These are phyloP conservation scores for Fusarium pseudoanthophilum DNA, from an alignment of 2,329 filamentous ascomycete species.

Conservation along the genomic window DNA sequence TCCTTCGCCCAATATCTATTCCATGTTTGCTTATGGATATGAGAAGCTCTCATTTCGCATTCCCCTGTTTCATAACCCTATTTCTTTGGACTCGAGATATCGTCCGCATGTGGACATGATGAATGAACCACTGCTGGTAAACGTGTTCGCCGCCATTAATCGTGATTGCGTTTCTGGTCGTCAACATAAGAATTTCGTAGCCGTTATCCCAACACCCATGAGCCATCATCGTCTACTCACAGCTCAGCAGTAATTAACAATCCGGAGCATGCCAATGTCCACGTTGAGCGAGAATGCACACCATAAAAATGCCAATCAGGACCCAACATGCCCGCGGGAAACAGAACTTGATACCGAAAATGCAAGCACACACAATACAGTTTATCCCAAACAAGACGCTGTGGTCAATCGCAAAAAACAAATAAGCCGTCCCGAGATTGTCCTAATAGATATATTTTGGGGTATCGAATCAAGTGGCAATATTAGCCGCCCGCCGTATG, in stretches of 20 bases:
- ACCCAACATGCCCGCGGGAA: background rate
- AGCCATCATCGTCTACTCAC: background rate
- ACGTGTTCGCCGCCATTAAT: constrained; percentile 18
- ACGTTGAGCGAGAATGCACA: background rate
- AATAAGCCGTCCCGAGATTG: constrained; percentile 22
- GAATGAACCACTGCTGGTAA: constrained; percentile 1
- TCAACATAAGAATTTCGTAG: constrained; percentile 21
- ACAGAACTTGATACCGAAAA: background rate
- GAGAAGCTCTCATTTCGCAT: background rate
- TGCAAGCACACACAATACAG: constrained; percentile 3
- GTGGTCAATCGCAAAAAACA: constrained; percentile 25
- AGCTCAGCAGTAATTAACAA: background rate
- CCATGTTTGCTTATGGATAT: constrained; percentile 5
- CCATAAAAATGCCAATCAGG: background rate
- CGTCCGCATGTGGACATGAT: background rate
- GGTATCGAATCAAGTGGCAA: constrained; percentile 32
- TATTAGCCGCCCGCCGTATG: constrained; percentile 15
- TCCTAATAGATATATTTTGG: constrained; percentile 31
- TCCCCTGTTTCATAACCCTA: background rate
- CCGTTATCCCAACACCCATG: background rate
- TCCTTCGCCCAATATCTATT: background rate
- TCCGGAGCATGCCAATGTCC: background rate
- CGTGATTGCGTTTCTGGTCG: constrained; percentile 30
- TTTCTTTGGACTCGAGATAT: background rate
- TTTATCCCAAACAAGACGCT: constrained; percentile 8